These are phyloP conservation scores for Epichloe brachyelytri DNA, from an alignment of 2,329 filamentous ascomycete species.

Conservation along the genomic window DNA sequence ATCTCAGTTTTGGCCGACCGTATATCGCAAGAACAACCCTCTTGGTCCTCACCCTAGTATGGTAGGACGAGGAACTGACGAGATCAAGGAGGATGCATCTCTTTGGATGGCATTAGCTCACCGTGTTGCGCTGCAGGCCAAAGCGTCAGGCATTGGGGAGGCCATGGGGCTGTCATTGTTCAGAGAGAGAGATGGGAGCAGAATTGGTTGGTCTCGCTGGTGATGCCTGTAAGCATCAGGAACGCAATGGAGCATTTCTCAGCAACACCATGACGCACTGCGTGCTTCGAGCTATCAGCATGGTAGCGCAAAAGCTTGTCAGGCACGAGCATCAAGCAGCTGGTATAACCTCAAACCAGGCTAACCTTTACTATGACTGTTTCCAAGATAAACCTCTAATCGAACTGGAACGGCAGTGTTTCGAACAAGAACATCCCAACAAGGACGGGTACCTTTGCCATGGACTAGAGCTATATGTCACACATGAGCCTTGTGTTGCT, in stretches of 20 bases:
- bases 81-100: constrained; percentile 50
- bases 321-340: constrained; percentile 35
- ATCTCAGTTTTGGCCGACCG: constrained; percentile 66
- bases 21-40: constrained; percentile 79
- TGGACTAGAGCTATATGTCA: constrained; percentile 83
- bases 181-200: constrained; percentile 41
- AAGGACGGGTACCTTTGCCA: constrained; percentile 87
- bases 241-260: constrained; percentile 30
- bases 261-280: constrained; percentile 71
- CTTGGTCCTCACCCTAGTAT: constrained; percentile 72
- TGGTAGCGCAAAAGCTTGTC: constrained; percentile 60
- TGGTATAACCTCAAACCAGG: constrained; percentile 20
- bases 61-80: constrained; percentile 55
- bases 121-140: constrained; percentile 46
- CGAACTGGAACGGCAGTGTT: constrained; percentile 50
- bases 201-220: constrained; percentile 60
- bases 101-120: constrained; percentile 58
- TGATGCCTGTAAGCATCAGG: constrained; percentile 57
- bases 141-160: constrained; percentile 48
- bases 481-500: constrained; percentile 92
- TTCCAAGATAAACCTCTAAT: constrained; percentile 59
- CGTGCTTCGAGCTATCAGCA: constrained; percentile 66
- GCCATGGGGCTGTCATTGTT: constrained; percentile 61
- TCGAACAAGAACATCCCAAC: constrained; percentile 49
- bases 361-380: constrained; percentile 42